phyloP scores from a whole-genome alignment of 805 yeast species.

The Candida parachauliodes region DNA sequence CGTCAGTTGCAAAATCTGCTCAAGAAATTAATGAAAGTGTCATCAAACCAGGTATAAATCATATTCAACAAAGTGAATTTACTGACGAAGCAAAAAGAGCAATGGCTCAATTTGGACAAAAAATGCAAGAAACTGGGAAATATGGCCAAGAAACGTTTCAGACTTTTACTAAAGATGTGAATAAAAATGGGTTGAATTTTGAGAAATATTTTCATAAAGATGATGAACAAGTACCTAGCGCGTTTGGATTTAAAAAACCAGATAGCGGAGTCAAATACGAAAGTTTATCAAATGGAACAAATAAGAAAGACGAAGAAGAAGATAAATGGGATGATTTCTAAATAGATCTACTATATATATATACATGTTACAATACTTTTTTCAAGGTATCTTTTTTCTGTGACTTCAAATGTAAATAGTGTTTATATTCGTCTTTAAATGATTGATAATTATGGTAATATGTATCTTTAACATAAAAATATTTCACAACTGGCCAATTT shows the following conservation, averaged over 20 bases:
- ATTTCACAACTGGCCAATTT: conserved; percentile 49
- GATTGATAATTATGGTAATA: conserved; percentile 46
- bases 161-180: conserved; percentile 47
- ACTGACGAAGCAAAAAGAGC: conserved; percentile 83
- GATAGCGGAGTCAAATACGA: conserved; percentile 53
- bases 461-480: conserved; percentile 58
- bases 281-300: conserved; percentile 41
- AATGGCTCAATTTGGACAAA: conserved; percentile 95
- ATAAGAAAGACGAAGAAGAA: conserved; percentile 39
- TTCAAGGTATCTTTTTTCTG: neutral
- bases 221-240: conserved; percentile 47
- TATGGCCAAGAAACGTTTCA: conserved; percentile 68
- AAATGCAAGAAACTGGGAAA: conserved; percentile 82
- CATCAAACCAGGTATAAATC: conserved; percentile 86
- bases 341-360: neutral
- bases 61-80: conserved; percentile 71
- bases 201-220: conserved; percentile 55
- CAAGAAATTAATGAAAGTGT: conserved; percentile 83
- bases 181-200: conserved; percentile 41
- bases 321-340: conserved; percentile 72
- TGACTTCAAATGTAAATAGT: conserved; percentile 11
- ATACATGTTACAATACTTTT: neutral
- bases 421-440: conserved; percentile 45
- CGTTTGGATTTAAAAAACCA: conserved; percentile 65
- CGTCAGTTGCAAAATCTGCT: conserved; percentile 79